These are phyloP conservation scores for Vitis riparia DNA, from an alignment of 164 flowering plant species.

Conservation along the genomic window DNA sequence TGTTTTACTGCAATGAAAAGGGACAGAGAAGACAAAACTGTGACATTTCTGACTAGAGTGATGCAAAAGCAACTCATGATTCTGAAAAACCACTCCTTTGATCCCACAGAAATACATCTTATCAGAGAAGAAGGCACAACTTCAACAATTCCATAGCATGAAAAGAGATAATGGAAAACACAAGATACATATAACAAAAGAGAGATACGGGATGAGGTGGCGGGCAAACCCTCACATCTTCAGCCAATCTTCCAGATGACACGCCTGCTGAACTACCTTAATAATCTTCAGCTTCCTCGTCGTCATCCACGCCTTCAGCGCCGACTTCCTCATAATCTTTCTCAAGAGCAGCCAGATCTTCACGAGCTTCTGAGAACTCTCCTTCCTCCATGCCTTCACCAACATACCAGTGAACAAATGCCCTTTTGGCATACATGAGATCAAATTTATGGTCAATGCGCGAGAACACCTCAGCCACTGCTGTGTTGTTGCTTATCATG, in stretches of 20 bases:
- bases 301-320: conserved; percentile 42
- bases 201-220: too few species aligned
- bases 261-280: background rate
- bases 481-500: conserved; percentile 50
- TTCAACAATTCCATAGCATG: too few species aligned
- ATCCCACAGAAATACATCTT: too few species aligned
- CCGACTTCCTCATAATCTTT: conserved; percentile 56
- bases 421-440: conserved; percentile 49
- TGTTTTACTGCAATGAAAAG: too few species aligned
- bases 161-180: too few species aligned
- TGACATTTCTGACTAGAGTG: background rate
- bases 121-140: too few species aligned
- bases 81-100: too few species aligned
- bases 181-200: too few species aligned
- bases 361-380: conserved; percentile 54
- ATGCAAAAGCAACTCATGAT: background rate
- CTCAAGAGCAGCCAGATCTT: conserved; percentile 45
- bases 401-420: conserved; percentile 54
- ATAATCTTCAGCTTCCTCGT: conserved; percentile 31
- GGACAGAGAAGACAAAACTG: too few species aligned
- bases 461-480: conserved; percentile 53
- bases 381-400: conserved; percentile 63
- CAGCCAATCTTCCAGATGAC: background rate
- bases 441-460: conserved; percentile 53
- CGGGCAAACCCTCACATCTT: too few species aligned